phyloP scores from a whole-genome alignment of 257 asterid genomes.

The Galeopsis tetrahit region DNA sequence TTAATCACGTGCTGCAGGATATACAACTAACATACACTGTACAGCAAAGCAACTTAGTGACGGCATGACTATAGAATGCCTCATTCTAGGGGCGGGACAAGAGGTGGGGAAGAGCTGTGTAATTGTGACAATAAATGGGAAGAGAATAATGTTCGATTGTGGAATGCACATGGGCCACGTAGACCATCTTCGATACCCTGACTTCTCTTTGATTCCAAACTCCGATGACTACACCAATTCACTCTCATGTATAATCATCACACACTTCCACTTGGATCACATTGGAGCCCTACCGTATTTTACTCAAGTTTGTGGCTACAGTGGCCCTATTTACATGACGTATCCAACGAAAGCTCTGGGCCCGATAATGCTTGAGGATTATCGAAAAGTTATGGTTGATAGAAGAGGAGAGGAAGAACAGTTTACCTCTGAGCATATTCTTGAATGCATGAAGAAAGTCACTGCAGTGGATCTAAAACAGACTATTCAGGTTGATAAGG shows the following conservation, averaged over 20 bases:
- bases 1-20: neutral
- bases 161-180: slow-evolving; percentile 94
- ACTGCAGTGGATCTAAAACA: slow-evolving; percentile 92
- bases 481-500: slow-evolving; percentile 77
- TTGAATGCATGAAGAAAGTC: slow-evolving; percentile 83
- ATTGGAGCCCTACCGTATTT: slow-evolving; percentile 96
- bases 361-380: slow-evolving; percentile 87
- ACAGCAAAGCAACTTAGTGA: neutral
- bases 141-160: slow-evolving; percentile 91
- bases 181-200: slow-evolving; percentile 76
- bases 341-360: slow-evolving; percentile 97
- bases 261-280: slow-evolving; percentile 96
- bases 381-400: slow-evolving; percentile 83
- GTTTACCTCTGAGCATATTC: slow-evolving; percentile 72
- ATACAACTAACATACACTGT: neutral
- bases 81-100: slow-evolving; percentile 84
- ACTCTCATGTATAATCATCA: slow-evolving; percentile 77
- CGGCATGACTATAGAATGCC: slow-evolving; percentile 55
- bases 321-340: slow-evolving; percentile 98
- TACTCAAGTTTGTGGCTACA: slow-evolving; percentile 92
- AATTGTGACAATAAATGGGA: slow-evolving; percentile 76
- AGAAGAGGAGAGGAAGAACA: slow-evolving; percentile 84
- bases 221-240: slow-evolving; percentile 58
- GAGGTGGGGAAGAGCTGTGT: slow-evolving; percentile 98
- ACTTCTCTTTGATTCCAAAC: slow-evolving; percentile 65